A percentile compares a stretch with the other conserved stretches of the same genome.
These are phyloP conservation scores for Isochrysis galbana DNA, from an alignment of 78 protist species.

Conservation along the genomic window DNA sequence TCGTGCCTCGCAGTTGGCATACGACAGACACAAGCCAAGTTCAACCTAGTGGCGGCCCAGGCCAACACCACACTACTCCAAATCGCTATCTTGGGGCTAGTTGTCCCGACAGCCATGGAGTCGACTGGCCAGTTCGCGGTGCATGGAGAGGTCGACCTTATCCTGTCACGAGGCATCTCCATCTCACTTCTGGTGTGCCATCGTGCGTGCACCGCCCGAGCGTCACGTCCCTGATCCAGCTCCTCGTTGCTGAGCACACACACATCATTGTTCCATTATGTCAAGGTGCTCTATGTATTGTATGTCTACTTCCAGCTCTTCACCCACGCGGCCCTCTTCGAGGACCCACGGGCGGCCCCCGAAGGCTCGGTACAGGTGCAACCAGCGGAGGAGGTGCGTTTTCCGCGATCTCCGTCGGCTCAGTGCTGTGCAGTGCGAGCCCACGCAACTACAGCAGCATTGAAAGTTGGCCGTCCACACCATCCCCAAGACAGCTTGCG, in stretches of 20 bases:
- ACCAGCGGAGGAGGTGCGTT: too few species aligned
- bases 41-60: slow-evolving; percentile 23
- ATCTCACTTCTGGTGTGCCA: not conserved
- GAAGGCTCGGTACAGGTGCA: too few species aligned
- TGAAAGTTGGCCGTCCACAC: too few species aligned
- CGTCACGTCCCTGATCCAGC: slow-evolving; percentile 45
- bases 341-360: too few species aligned
- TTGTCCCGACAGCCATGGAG: slow-evolving; percentile 37
- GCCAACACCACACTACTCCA: slow-evolving; percentile 42
- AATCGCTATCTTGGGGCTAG: slow-evolving; percentile 17
- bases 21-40: not conserved
- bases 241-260: too few species aligned
- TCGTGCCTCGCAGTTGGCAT: slow-evolving; percentile 33
- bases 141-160: not conserved
- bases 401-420: too few species aligned
- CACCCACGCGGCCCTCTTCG: slow-evolving; percentile 3
- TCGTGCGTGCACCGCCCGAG: slow-evolving; percentile 34
- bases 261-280: too few species aligned
- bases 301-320: not conserved
- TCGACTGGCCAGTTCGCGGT: not conserved
- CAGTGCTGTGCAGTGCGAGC: too few species aligned
- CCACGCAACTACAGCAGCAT: too few species aligned
- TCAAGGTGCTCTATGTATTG: not conserved
- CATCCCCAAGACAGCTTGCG: too few species aligned
- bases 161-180: not conserved